Base-by-base conservation (phyloP, 2,329 filamentous ascomycete genomes). In the Tolypocladium sp. region DNA sequence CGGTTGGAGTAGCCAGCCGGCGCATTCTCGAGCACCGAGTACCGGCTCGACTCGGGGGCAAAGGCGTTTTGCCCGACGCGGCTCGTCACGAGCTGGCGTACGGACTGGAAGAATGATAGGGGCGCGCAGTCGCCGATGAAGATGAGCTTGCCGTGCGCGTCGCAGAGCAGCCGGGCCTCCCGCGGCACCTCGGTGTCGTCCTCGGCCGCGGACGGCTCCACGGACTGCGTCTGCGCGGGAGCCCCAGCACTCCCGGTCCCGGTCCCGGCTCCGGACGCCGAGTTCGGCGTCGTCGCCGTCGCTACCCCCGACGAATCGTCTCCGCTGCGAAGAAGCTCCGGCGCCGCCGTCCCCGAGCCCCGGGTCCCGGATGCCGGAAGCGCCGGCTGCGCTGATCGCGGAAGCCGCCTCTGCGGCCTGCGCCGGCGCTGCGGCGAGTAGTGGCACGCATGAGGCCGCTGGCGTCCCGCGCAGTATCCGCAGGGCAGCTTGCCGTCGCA, bases 61-160 rank as follows among this genome's bases (percentile, higher is more conserved):
- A 83, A 82, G 1, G 79, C 80, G 54, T 77, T 72, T 15, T 75
- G 72, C 22, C 80, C 79, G 40, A 82, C 75, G 7, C 75, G 70
- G 0, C 72, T 75, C 0, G 76, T 81, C 27, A 83, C 79, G 22
- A 83, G 74, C 63, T 81, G 76, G 2, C 80, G 73, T 8, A 83
- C 77, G 0, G 79, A 82, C 62, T 82, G 80, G 63, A 83, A 83
- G 61, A 83, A 79, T 0, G 80, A 83, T 25, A 83, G 68, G 0
- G 81, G 81, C 5, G 81, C 81, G 62, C 80, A 83, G 65, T 83
- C 81, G 6, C 81, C 81, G 30, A 83, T 79, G 65, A 83, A 83
- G 37, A 81, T 79, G 27, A 82, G 66, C 63, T 82, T 82, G 1
- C 81, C 81, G 59, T 81, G 78, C 0, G 78, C 74, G 61, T 83